Base-by-base conservation (phyloP, 1,284 basidiomycete species). In the Athelia psychrophila region DNA sequence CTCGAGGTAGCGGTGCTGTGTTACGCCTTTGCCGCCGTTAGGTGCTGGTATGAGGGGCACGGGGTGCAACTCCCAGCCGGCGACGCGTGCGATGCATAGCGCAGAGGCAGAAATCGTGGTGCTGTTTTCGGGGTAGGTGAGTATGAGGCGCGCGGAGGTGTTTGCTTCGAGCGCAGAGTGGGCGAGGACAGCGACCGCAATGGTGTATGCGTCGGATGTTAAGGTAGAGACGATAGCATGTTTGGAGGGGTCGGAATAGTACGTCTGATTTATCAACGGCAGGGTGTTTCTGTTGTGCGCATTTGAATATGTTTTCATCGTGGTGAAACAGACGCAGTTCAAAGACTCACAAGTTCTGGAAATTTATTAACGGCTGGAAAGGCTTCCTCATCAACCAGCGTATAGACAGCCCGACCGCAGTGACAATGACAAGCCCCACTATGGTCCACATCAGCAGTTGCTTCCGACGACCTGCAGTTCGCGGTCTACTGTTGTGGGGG, bases 171-270 rank as follows among this genome's bases (percentile, higher is more conserved):
- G 60, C 10, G 75, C 54, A 1, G 76, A 76, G 55, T 76, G 66
- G 3, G 72, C 76, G 13, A 78, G 67, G 9, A 72, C 71, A 1
- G 73, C 70, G n/a, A 72, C 66, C 3, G 72, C 72, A 27, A 72
- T 63, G 12, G 71, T 67, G 54, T 67, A 78, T 5, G 66, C 59
- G 56, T 79, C 72, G 19, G 70, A 71, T 58, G 75, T 77, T n/a
- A 79, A 64, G 8, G 73, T 64, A 4, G 73, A 70, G 1, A 75
- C 72, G 36, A 78, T 61, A 1, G 74, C 73, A 40, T 71, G 70
- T 6, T 63, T 30, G 27, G 51, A 18, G 50, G 56, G 20, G 51
- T 55, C 3, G 48, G 49, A 19, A 27, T 22, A 12, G 30, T 35
- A 30, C 13, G 27, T 5, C 27, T 30, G 5, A 30, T 30, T 30